These are phyloP conservation scores for Ministeria vibrans DNA, from an alignment of 78 protist species.

Conservation along the genomic window DNA sequence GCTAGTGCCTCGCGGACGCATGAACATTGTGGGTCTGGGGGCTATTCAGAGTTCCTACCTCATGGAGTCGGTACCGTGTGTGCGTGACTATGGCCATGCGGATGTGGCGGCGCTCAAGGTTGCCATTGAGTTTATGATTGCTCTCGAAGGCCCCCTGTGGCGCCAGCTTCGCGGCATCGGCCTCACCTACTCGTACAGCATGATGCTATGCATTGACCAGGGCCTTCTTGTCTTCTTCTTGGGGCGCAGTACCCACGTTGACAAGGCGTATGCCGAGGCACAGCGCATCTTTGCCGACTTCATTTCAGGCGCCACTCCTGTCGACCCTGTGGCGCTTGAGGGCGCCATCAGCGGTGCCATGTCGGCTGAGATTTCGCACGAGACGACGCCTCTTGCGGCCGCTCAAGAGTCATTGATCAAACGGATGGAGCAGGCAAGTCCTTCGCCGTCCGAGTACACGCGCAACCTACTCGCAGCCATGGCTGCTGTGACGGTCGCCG, in stretches of 20 bases:
- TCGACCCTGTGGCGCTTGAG: background rate
- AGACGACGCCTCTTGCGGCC: background rate
- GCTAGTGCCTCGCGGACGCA: no score
- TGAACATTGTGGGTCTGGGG: background rate
- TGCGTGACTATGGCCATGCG: background rate
- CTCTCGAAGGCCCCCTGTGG: constrained; percentile 57
- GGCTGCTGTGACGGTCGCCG: background rate
- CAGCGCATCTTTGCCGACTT: constrained; percentile 6
- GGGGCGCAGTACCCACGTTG: constrained; percentile 4
- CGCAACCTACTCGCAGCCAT: background rate
- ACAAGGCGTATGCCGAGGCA: background rate
- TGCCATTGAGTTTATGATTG: constrained; percentile 10
- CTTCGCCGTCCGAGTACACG: background rate
- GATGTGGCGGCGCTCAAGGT: constrained; percentile 14
- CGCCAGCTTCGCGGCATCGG: constrained; percentile 50
- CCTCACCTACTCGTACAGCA: constrained; percentile 21
- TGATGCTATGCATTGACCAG: constrained; percentile 9
- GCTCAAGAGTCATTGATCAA: background rate
- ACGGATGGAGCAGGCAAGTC: no score
- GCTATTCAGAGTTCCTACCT: constrained; percentile 3
- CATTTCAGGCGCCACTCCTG: background rate
- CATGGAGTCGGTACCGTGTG: background rate
- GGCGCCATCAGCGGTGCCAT: background rate
- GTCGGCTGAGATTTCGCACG: background rate
- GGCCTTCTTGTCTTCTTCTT: constrained; percentile 24